Percentiles rank a stretch among this genome's conserved stretches.
phyloP scores from a whole-genome alignment of 2,329 filamentous ascomycete genomes.

The Tolypocladium ophioglossoides region DNA sequence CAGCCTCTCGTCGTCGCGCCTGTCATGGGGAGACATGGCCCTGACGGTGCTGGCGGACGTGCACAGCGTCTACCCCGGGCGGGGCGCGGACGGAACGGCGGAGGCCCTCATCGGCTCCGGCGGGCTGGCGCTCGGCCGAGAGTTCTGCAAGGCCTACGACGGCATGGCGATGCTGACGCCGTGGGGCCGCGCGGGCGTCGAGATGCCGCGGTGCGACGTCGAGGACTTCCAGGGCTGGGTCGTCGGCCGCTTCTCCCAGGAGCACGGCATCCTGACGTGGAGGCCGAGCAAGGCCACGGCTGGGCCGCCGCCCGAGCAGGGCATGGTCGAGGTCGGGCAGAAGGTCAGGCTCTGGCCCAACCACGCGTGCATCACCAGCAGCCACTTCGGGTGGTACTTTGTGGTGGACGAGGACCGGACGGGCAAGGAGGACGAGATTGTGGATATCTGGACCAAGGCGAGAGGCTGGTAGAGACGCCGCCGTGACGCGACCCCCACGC shows the following conservation, averaged over 20 bases:
- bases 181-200: slow-evolving; percentile 32
- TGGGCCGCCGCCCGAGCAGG: slow-evolving; percentile 7
- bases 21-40: slow-evolving; percentile 48
- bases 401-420: slow-evolving; percentile 54
- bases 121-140: slow-evolving; percentile 58
- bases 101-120: slow-evolving; percentile 64
- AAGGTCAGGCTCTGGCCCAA: slow-evolving; percentile 67
- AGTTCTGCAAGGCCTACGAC: slow-evolving; percentile 61
- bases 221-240: slow-evolving; percentile 47
- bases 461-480: slow-evolving; percentile 14
- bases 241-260: slow-evolving; percentile 63
- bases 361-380: slow-evolving; percentile 68
- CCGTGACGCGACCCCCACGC: background rate
- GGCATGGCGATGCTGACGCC: slow-evolving; percentile 61
- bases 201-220: slow-evolving; percentile 15
- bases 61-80: slow-evolving; percentile 53
- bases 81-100: slow-evolving; percentile 33
- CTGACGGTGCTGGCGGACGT: slow-evolving; percentile 64
- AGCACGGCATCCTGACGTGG: slow-evolving; percentile 66
- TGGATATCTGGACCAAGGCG: slow-evolving; percentile 57
- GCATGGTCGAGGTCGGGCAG: slow-evolving; percentile 46
- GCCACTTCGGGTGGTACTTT: slow-evolving; percentile 62
- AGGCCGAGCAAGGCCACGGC: slow-evolving; percentile 18
- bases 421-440: slow-evolving; percentile 45
- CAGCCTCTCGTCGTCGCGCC: slow-evolving; percentile 32